These are phyloP conservation scores for Pleurotus pulmonarius DNA, from an alignment of 768 basidiomycete genomes.

Conservation along the genomic window DNA sequence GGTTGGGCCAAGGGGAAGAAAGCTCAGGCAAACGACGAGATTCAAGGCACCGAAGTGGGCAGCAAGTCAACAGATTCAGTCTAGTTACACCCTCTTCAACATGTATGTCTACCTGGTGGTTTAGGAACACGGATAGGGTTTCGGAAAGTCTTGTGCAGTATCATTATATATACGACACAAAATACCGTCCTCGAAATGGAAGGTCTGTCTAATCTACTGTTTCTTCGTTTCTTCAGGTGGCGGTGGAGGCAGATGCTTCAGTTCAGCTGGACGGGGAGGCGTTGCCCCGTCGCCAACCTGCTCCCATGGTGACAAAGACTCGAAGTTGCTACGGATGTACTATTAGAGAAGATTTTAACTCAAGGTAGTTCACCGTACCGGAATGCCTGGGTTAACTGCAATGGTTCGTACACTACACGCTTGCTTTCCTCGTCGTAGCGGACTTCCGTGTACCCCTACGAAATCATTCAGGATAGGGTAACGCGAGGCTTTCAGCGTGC, in stretches of 20 bases:
- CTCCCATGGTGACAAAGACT: slow-evolving; percentile 92
- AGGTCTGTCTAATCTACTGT: slow-evolving; percentile 29
- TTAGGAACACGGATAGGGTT: too few species aligned
- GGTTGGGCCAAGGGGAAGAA: slow-evolving; percentile 57
- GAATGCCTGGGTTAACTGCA: slow-evolving; percentile 98
- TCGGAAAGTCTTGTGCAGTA: background rate
- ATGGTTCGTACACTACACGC: slow-evolving; percentile 94
- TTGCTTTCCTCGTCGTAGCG: slow-evolving; percentile 98
- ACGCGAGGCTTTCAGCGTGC: slow-evolving; percentile 19
- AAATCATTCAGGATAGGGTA: slow-evolving; percentile 6
- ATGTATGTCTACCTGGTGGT: too few species aligned
- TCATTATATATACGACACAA: background rate
- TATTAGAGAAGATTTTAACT: background rate
- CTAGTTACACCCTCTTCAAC: too few species aligned
- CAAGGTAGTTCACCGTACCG: slow-evolving; percentile 45
- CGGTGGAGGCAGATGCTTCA: slow-evolving; percentile 74
- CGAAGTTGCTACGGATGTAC: slow-evolving; percentile 74
- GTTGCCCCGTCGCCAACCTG: slow-evolving; percentile 70
- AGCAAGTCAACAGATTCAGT: background rate
- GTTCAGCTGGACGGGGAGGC: slow-evolving; percentile 56
- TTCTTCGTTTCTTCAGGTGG: slow-evolving; percentile 82
- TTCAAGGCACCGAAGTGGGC: slow-evolving; percentile 3
- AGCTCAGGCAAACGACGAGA: slow-evolving; percentile 19
- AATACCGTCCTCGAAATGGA: slow-evolving; percentile 1
- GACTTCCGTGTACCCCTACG: slow-evolving; percentile 95